A percentile compares a stretch with the other conserved stretches of the same genome.
Evolutionary conservation across 768 basidiomycete species (phyloP).

Genomic region (Fistulinella prunicolor): DNA sequence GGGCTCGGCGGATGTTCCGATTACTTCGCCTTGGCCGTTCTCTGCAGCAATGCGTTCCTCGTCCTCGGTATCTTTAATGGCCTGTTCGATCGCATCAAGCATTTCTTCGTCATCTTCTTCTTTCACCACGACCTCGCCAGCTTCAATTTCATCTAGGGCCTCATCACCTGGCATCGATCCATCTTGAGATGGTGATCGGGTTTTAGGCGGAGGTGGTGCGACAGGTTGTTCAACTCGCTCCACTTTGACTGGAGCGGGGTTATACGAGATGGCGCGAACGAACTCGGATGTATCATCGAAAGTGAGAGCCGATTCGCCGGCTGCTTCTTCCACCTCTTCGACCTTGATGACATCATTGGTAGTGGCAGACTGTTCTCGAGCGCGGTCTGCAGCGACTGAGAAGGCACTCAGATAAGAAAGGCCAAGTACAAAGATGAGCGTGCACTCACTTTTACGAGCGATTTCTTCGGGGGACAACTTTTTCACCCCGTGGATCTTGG

Average conservation of each 20-base stretch:
- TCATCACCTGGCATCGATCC: conserved; percentile 63
- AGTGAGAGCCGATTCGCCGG: conserved; percentile 52
- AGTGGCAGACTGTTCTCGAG: conserved; percentile 45
- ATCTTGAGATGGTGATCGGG: conserved; percentile 46
- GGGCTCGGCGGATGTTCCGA: conserved; percentile 73
- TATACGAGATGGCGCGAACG: conserved; percentile 77
- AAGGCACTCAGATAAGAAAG: conserved; percentile 1
- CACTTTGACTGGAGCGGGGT: conserved; percentile 51
- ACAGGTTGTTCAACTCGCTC: conserved; percentile 41
- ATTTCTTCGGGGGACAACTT: conserved; percentile 81
- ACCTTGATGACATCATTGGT: conserved; percentile 41
- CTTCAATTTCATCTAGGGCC: conserved; percentile 71
- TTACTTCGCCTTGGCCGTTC: conserved; percentile 28
- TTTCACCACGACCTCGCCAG: conserved; percentile 74
- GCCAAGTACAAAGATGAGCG: neutral
- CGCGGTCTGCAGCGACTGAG: conserved; percentile 63
- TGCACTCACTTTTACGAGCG: conserved; percentile 63
- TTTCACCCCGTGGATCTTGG: conserved; percentile 73
- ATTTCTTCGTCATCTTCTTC: conserved; percentile 80
- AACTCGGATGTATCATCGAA: conserved; percentile 99
- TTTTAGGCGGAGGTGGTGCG: conserved; percentile 27
- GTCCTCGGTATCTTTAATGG: conserved; percentile 59
- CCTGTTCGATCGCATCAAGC: conserved; percentile 73
- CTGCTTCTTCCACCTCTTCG: conserved; percentile 45
- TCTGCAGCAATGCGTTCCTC: conserved; percentile 44